Conservation (phyloP, 2,329 filamentous ascomycete species). For the Didymella glomerata region DNA sequence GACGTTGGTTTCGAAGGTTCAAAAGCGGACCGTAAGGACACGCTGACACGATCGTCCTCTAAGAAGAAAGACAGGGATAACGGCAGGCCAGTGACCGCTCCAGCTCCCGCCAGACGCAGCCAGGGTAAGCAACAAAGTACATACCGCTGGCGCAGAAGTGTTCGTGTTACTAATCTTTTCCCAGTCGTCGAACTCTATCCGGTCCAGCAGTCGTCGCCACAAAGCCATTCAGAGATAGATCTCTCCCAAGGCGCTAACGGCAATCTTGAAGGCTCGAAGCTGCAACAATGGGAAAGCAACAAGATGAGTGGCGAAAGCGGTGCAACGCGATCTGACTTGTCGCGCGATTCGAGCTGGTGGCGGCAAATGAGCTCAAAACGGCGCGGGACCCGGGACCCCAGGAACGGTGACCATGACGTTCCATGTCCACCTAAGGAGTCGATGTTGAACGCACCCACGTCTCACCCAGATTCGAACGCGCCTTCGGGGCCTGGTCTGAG, state of each 20-base stretch:
- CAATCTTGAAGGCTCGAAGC: slow-evolving; percentile 43
- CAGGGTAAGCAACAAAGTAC: slow-evolving; percentile 42
- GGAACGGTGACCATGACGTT: slow-evolving; percentile 42
- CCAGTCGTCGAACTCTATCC: slow-evolving; percentile 45
- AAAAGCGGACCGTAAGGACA: slow-evolving; percentile 43
- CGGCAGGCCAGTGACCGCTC: slow-evolving; percentile 47
- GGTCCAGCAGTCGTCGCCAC: slow-evolving; percentile 39
- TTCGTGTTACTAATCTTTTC: slow-evolving; percentile 6
- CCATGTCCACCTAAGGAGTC: slow-evolving; percentile 38
- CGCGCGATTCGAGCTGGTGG: slow-evolving; percentile 49
- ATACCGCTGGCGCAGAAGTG: neutral
- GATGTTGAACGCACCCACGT: slow-evolving; percentile 33
- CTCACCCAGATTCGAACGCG: slow-evolving; percentile 23
- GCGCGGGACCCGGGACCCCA: slow-evolving; percentile 37
- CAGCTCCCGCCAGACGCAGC: slow-evolving; percentile 44
- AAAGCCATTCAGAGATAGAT: slow-evolving; percentile 48
- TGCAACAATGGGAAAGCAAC: slow-evolving; percentile 44
- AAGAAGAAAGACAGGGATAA: slow-evolving; percentile 36
- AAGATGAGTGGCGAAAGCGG: slow-evolving; percentile 45
- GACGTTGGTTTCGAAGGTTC: slow-evolving; percentile 25
- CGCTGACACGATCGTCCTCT: slow-evolving; percentile 36
- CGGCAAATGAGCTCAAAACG: slow-evolving; percentile 44
- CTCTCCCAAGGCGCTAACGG: slow-evolving; percentile 44
- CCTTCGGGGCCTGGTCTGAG: slow-evolving; percentile 32
- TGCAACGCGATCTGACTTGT: slow-evolving; percentile 40